Percentiles rank a stretch among this genome's conserved stretches.
Evolutionary conservation across 139 green algal genomes (phyloP).

Genomic region (Eudorina sp.): DNA sequence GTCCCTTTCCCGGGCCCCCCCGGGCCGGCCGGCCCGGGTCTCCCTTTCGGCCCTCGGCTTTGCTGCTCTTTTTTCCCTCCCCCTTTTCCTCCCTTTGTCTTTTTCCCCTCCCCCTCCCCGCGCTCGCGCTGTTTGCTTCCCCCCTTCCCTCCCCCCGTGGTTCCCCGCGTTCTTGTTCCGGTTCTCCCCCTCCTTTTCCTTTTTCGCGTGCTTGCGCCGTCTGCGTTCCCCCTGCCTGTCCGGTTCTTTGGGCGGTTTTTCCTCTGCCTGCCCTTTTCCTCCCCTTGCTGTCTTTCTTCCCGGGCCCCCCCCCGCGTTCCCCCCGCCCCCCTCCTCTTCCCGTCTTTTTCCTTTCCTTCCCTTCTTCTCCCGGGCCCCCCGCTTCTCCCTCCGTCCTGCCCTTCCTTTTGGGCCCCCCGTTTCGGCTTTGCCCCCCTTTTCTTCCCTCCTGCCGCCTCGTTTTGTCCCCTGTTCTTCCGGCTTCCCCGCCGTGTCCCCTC

Average conservation of each 20-base stretch:
- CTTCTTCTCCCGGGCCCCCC: neutral
- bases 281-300: neutral
- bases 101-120: too few relatives aligned
- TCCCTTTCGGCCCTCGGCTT: too few relatives aligned
- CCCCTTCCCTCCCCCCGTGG: too few relatives aligned
- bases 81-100: neutral
- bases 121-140: too few relatives aligned
- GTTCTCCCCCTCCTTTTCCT: neutral
- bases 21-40: too few relatives aligned
- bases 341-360: neutral
- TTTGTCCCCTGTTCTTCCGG: neutral
- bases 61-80: neutral
- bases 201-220: slow-evolving; percentile 34
- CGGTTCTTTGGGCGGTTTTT: slow-evolving; percentile 15
- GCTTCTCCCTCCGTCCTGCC: neutral
- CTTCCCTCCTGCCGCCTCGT: neutral
- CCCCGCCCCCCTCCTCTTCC: neutral
- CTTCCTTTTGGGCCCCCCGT: neutral
- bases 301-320: neutral
- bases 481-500: neutral
- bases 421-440: neutral
- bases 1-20: too few relatives aligned
- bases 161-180: too few relatives aligned
- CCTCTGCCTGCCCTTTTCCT: neutral
- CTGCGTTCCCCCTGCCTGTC: neutral